These are phyloP conservation scores for Aspergillus sclerotialis DNA, from an alignment of 2,329 filamentous ascomycete species.

Conservation along the genomic window DNA sequence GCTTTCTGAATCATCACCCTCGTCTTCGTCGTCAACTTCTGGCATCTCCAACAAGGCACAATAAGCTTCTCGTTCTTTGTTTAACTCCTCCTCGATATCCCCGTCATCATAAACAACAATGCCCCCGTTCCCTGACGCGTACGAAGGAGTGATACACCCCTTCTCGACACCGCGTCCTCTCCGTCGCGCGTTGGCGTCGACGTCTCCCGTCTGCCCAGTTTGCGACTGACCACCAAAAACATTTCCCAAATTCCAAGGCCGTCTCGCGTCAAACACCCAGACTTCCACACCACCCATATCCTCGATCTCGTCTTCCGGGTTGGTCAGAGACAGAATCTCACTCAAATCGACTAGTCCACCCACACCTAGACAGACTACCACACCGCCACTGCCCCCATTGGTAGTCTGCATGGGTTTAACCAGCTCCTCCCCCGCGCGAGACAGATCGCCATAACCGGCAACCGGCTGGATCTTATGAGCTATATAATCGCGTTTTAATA, in stretches of 20 bases:
- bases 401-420: constrained; percentile 81
- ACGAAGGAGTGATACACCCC: constrained; percentile 64
- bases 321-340: constrained; percentile 68
- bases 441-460: constrained; percentile 82
- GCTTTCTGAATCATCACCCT: constrained; percentile 53
- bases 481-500: constrained; percentile 97
- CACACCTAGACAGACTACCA: constrained; percentile 87
- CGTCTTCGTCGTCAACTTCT: constrained; percentile 69
- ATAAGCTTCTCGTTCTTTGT: constrained; percentile 71
- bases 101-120: constrained; percentile 95
- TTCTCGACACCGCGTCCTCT: constrained; percentile 61
- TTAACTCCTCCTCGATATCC: constrained; percentile 80
- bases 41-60: constrained; percentile 85
- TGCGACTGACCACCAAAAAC: constrained; percentile 71
- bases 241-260: constrained; percentile 92
- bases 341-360: constrained; percentile 87
- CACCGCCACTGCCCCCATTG: constrained; percentile 75
- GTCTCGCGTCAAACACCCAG: constrained; percentile 85
- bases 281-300: constrained; percentile 80
- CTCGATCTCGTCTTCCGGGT: constrained; percentile 55
- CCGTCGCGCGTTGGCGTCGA: constrained; percentile 34
- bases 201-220: constrained; percentile 43
- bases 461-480: constrained; percentile 96
- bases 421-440: constrained; percentile 69
- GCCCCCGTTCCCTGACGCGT: constrained; percentile 73